phyloP scores from a whole-genome alignment of 2,329 filamentous ascomycete species.

The Colletotrichum trifolii region DNA sequence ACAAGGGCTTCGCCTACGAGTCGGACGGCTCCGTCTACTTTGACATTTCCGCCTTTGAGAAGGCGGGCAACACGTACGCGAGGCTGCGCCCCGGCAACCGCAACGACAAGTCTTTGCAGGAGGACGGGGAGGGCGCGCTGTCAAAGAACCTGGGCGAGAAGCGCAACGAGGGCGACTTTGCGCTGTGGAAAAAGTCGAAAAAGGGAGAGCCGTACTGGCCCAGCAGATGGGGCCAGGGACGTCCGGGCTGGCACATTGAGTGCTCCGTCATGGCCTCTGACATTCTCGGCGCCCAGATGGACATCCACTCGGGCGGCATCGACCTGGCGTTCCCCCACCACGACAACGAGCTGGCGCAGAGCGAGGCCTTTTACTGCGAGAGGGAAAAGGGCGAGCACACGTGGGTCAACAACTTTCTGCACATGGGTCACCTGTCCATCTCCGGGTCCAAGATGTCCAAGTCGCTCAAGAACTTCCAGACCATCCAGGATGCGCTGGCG shows the following conservation, averaged over 20 bases:
- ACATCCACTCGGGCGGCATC: conserved; percentile 93
- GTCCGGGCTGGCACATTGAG: conserved; percentile 97
- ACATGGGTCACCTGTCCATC: conserved; percentile 90
- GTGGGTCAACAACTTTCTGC: conserved; percentile 96
- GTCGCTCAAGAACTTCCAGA: conserved; percentile 94
- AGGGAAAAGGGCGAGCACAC: conserved; percentile 67
- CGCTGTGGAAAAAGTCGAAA: conserved; percentile 93
- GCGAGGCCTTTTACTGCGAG: conserved; percentile 82
- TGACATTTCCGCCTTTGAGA: conserved; percentile 88
- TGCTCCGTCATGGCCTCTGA: conserved; percentile 96
- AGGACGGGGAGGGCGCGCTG: conserved; percentile 90
- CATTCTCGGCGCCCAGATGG: conserved; percentile 84
- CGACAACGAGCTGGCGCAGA: conserved; percentile 92
- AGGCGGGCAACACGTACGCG: conserved; percentile 85
- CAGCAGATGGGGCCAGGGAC: conserved; percentile 86
- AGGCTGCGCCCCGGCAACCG: conserved; percentile 86
- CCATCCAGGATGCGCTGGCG: conserved; percentile 83
- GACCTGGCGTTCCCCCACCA: conserved; percentile 93
- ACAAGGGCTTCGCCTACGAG: conserved; percentile 88
- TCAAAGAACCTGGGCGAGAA: conserved; percentile 73
- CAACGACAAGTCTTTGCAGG: conserved; percentile 83
- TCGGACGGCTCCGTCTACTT: conserved; percentile 92
- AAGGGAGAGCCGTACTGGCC: conserved; percentile 92
- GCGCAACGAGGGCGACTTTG: conserved; percentile 84
- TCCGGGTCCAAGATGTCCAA: conserved; percentile 96